These are phyloP conservation scores for Cladosporium austrohemisphaericum DNA, from an alignment of 2,329 filamentous ascomycete genomes.

Conservation along the genomic window DNA sequence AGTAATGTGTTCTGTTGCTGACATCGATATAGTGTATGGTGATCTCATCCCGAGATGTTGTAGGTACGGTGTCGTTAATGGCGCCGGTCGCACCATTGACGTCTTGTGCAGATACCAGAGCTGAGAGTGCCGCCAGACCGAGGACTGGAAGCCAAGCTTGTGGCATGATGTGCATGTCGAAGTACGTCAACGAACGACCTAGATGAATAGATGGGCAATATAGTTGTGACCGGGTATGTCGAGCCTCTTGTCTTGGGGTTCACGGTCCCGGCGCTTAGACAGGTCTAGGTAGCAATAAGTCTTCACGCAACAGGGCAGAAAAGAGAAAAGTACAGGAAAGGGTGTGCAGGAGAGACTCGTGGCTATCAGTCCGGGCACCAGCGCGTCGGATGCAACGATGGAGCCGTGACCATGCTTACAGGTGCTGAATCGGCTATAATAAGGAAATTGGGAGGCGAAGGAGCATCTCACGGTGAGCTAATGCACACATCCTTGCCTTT, in stretches of 20 bases:
- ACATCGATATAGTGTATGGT: constrained; percentile 35
- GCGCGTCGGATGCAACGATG: not conserved
- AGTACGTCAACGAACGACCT: not conserved
- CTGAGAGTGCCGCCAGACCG: not conserved
- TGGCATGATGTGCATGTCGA: constrained; percentile 1
- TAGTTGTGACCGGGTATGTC: too few relatives aligned
- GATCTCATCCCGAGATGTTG: constrained; percentile 19
- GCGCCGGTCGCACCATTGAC: constrained; percentile 12
- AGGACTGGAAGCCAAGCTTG: not conserved
- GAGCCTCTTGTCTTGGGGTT: too few relatives aligned
- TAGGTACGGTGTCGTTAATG: constrained; percentile 15
- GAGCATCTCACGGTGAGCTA: constrained; percentile 2
- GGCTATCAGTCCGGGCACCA: constrained; percentile 1
- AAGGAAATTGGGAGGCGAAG: not conserved
- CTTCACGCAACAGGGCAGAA: not conserved
- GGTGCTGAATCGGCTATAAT: constrained; percentile 2
- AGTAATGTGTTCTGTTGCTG: constrained; percentile 35
- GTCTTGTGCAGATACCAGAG: not conserved
- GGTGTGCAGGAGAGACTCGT: constrained; percentile 8
- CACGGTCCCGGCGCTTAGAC: not conserved
- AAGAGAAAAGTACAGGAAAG: not conserved
- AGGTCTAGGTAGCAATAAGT: not conserved
- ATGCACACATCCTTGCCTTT: constrained; percentile 1
- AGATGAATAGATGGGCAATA: too few relatives aligned
- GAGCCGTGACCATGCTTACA: not conserved